Conservation (phyloP, 305 asterid species). For the Plantago rigida region DNA sequence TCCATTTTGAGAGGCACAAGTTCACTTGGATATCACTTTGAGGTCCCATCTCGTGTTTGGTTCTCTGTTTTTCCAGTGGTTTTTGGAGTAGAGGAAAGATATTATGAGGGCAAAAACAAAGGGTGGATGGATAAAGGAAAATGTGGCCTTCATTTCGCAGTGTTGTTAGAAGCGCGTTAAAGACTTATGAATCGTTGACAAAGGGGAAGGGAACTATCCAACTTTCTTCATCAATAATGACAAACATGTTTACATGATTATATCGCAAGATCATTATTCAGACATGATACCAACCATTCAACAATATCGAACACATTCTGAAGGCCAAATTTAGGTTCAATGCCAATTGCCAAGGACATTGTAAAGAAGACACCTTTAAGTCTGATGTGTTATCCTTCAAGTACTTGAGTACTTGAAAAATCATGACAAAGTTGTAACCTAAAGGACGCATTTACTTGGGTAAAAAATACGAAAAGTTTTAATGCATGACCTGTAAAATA, state of each 20-base stretch:
- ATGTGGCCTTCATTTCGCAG: conserved; percentile 10
- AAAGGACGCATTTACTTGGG: no score
- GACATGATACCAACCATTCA: no score
- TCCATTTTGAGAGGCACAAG: conserved; percentile 41
- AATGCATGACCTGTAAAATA: not conserved
- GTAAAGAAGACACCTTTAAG: no score
- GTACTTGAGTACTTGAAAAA: no score
- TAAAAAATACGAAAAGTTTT: not conserved
- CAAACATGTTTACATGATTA: no score
- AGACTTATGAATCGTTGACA: not conserved
- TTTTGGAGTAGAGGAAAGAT: conserved; percentile 9
- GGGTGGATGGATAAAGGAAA: not conserved
- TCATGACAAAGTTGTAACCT: no score
- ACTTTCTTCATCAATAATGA: no score
- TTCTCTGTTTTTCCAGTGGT: conserved; percentile 15
- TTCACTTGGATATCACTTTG: conserved; percentile 34
- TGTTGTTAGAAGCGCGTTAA: not conserved
- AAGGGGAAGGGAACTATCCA: not conserved
- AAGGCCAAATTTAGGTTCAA: no score
- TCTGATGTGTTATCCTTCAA: no score
- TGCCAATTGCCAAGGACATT: no score
- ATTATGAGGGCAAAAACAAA: not conserved
- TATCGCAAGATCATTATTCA: no score
- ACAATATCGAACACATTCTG: no score
- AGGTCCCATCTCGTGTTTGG: conserved; percentile 37